A percentile compares a stretch with the other conserved stretches of the same genome.
phyloP scores from a whole-genome alignment of 1,284 basidiomycete species.

The Sparassis latifolia region DNA sequence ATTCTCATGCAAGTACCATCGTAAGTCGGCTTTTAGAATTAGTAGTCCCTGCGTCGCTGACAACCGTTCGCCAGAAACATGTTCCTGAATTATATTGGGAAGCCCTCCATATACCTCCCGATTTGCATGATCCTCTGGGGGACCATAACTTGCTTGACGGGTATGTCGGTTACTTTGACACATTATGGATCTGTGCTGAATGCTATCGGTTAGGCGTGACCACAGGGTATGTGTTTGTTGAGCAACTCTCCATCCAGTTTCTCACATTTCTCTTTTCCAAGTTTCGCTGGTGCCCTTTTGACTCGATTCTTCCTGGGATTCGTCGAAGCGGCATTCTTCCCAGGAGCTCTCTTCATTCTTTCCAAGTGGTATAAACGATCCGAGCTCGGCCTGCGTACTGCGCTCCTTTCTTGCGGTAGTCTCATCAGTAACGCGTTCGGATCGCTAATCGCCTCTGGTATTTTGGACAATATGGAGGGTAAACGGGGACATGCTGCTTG shows the following conservation, averaged over 20 bases:
- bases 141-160: conserved; percentile 18
- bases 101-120: conserved; percentile 70
- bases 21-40: conserved; percentile 30
- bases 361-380: conserved; percentile 69
- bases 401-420: conserved; percentile 69
- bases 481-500: conserved; percentile 68
- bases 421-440: conserved; percentile 83
- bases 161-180: conserved; percentile 3
- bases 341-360: conserved; percentile 54
- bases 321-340: conserved; percentile 71
- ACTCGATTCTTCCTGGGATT: conserved; percentile 73
- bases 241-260: too few relatives aligned
- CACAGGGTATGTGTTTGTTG: conserved; percentile 13
- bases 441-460: conserved; percentile 69
- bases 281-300: conserved; percentile 63
- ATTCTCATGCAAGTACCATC: conserved; percentile 77
- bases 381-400: conserved; percentile 68
- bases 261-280: conserved; percentile 18
- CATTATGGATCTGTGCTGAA: neutral
- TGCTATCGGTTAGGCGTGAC: conserved; percentile 12
- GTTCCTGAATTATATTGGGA: conserved; percentile 64
- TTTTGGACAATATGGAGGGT: conserved; percentile 66
- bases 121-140: conserved; percentile 64
- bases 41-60: conserved; percentile 1
- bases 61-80: conserved; percentile 45